phyloP scores from a whole-genome alignment of 1,139 yeast genomes.

The Kodamaea sp. region DNA sequence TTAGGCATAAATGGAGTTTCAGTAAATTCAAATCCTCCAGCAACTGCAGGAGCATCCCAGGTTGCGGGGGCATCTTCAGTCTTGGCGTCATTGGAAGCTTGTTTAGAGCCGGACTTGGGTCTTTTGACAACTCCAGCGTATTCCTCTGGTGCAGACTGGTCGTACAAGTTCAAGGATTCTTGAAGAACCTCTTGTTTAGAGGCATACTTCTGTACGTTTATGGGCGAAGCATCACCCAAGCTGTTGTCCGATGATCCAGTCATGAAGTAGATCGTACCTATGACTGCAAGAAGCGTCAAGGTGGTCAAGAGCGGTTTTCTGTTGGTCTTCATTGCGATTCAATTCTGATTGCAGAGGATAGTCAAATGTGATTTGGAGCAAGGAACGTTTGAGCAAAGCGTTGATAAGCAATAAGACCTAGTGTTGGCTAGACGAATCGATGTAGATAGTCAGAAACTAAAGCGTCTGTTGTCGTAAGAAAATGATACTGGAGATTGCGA shows the following conservation, averaged over 20 bases:
- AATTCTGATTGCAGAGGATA: too few relatives aligned
- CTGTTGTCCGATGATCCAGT: constrained; percentile 22
- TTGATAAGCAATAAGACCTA: too few relatives aligned
- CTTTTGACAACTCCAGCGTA: constrained; percentile 1
- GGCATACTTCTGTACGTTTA: constrained; percentile 16
- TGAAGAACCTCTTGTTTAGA: constrained; percentile 4
- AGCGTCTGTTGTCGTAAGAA: too few relatives aligned
- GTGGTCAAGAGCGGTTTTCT: constrained; percentile 30
- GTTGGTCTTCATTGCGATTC: constrained; percentile 18
- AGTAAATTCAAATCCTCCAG: constrained; percentile 22
- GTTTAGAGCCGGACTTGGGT: constrained; percentile 1
- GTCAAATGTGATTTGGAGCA: too few relatives aligned
- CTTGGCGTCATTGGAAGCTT: background rate
- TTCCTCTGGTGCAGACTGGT: background rate
- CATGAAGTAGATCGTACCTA: constrained; percentile 30
- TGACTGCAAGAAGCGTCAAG: constrained; percentile 23
- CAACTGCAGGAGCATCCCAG: background rate
- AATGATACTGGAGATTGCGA: too few relatives aligned
- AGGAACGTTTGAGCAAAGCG: too few relatives aligned
- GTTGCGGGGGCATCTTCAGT: background rate
- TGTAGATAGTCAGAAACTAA: too few relatives aligned
- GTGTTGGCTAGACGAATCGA: too few relatives aligned
- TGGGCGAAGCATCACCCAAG: constrained; percentile 28
- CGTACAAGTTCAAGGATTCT: constrained; percentile 3
- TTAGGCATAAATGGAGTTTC: constrained; percentile 79